Conservation (phyloP, 2,329 filamentous ascomycete species). For the Colletotrichum sp. region DNA sequence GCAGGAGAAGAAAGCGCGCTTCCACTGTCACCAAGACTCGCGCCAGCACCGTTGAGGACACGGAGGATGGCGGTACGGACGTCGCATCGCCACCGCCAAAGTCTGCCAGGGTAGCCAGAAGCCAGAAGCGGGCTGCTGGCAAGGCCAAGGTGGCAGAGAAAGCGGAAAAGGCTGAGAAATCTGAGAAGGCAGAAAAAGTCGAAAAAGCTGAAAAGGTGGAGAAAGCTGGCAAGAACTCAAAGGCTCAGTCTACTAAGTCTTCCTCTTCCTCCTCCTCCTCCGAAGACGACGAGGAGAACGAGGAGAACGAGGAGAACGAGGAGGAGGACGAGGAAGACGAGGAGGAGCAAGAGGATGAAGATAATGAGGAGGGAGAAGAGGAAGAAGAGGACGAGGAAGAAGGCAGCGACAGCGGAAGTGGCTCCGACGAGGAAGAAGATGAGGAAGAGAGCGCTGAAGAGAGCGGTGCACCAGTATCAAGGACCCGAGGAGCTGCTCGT, state of each 20-base stretch:
- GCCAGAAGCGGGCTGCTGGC: constrained; percentile 42
- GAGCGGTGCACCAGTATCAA: constrained; percentile 42
- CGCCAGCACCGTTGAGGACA: constrained; percentile 58
- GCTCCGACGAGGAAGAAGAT: constrained; percentile 12
- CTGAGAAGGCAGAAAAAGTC: constrained; percentile 33
- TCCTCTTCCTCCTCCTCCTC: constrained; percentile 20
- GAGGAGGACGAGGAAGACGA: constrained; percentile 35
- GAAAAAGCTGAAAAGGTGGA: constrained; percentile 36
- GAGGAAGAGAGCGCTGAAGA: constrained; percentile 40
- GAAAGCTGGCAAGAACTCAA: constrained; percentile 34
- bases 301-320: not conserved
- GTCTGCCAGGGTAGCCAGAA: constrained; percentile 40
- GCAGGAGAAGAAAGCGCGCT: constrained; percentile 51
- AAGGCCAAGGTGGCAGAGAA: constrained; percentile 40
- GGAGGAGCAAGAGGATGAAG: not conserved
- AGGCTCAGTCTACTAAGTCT: constrained; percentile 36
- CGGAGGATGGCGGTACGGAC: constrained; percentile 50
- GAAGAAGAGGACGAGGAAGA: constrained; percentile 24
- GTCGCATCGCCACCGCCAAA: constrained; percentile 42
- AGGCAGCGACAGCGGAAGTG: constrained; percentile 32
- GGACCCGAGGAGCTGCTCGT: constrained; percentile 39
- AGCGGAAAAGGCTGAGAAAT: constrained; percentile 28
- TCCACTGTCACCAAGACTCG: constrained; percentile 37
- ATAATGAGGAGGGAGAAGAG: constrained; percentile 28
- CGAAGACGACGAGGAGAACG: constrained; percentile 27